phyloP scores from a whole-genome alignment of 1,284 basidiomycete genomes.

The Ustilago xerochloae region DNA sequence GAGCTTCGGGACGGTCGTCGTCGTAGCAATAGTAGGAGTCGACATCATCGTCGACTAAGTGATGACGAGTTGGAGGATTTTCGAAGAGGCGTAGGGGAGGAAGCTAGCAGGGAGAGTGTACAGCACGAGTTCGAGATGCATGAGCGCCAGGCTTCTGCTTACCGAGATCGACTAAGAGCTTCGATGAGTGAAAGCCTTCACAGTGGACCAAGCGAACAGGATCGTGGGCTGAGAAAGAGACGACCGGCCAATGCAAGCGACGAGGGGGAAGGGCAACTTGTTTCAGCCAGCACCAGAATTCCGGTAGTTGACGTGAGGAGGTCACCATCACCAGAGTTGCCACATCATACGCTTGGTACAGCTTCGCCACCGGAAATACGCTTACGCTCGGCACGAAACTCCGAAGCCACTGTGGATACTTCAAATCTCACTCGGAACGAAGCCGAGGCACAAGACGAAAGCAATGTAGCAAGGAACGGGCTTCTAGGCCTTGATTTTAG shows the following conservation, averaged over 20 bases:
- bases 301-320: conserved; percentile 14
- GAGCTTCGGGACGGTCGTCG: conserved; percentile 16
- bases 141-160: conserved; percentile 38
- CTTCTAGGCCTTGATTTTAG: conserved; percentile 30
- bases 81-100: conserved; percentile 34
- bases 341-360: conserved; percentile 29
- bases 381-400: conserved; percentile 4
- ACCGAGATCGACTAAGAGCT: conserved; percentile 27
- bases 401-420: background rate
- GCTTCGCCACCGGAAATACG: conserved; percentile 8
- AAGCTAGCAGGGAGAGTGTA: conserved; percentile 34
- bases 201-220: background rate
- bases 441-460: background rate
- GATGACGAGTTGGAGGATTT: conserved; percentile 45
- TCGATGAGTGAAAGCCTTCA: conserved; percentile 19
- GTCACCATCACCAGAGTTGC: conserved; percentile 24
- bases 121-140: conserved; percentile 55
- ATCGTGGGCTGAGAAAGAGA: conserved; percentile 16
- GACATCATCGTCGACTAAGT: conserved; percentile 21
- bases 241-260: background rate
- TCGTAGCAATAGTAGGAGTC: background rate
- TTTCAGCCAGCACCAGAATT: background rate
- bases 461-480: conserved; percentile 15
- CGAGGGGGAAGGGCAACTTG: background rate
- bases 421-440: background rate